Percentiles rank a stretch among this genome's conserved stretches.
Evolutionary conservation across 352 stramenopile species (phyloP).

Genomic region (Pythium rhizo-oryzae): DNA sequence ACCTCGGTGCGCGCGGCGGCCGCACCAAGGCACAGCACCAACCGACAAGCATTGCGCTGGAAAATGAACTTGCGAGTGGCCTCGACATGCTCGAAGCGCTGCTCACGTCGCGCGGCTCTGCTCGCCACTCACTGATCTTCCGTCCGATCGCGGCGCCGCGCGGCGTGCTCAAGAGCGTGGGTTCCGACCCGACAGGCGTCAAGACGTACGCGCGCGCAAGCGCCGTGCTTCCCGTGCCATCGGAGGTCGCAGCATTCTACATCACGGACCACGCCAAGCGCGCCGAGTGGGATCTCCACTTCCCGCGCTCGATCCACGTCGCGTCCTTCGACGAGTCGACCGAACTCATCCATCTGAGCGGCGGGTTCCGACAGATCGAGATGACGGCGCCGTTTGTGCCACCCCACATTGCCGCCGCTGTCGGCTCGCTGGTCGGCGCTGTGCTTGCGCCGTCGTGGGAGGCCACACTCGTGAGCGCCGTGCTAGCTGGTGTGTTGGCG

Average conservation of each 20-base stretch:
- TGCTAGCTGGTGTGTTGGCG: constrained; percentile 56
- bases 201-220: constrained; percentile 64
- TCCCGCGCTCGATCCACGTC: constrained; percentile 60
- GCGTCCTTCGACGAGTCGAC: constrained; percentile 78
- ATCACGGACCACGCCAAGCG: constrained; percentile 69
- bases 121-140: constrained; percentile 53
- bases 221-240: constrained; percentile 63
- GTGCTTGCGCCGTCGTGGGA: constrained; percentile 53
- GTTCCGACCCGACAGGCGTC: constrained; percentile 37
- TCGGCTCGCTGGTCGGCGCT: constrained; percentile 45
- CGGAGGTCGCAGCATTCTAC: constrained; percentile 64
- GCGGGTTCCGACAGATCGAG: constrained; percentile 48
- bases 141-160: constrained; percentile 53
- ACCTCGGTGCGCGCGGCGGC: constrained; percentile 29
- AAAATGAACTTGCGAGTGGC: constrained; percentile 72
- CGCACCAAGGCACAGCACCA: constrained; percentile 56
- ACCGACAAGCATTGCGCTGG: constrained; percentile 69
- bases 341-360: constrained; percentile 69
- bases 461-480: constrained; percentile 43
- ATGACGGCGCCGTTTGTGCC: constrained; percentile 53
- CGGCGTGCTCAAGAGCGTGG: constrained; percentile 67
- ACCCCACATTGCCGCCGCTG: constrained; percentile 47
- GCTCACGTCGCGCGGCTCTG: constrained; percentile 35
- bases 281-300: constrained; percentile 80
- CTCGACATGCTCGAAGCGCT: constrained; percentile 69